Percentiles rank a stretch among this genome's conserved stretches.
Evolutionary conservation across 2,329 filamentous ascomycete species (phyloP).

Genomic region (Amauroascus verrucosus): DNA sequence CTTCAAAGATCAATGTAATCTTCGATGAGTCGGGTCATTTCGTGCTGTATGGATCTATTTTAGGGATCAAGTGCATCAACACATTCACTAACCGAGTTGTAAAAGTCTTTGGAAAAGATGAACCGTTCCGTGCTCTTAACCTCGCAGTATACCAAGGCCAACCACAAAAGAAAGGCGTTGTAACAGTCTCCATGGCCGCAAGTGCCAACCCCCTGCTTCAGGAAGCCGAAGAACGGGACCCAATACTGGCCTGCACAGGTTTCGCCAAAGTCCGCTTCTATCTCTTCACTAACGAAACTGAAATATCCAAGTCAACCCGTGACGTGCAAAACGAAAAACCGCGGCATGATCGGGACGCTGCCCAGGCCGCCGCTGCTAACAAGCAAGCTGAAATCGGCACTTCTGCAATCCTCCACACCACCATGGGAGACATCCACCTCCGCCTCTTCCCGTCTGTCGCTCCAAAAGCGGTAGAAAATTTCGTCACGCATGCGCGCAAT

Average conservation of each 20-base stretch:
- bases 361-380: conserved; percentile 40
- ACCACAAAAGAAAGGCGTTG: conserved; percentile 83
- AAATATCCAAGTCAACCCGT: conserved; percentile 69
- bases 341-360: conserved; percentile 47
- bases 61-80: conserved; percentile 91
- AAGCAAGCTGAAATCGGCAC: conserved; percentile 64
- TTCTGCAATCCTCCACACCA: conserved; percentile 80
- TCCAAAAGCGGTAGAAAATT: conserved; percentile 93
- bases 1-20: conserved; percentile 68
- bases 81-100: conserved; percentile 88
- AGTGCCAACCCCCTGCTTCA: conserved; percentile 86
- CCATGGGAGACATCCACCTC: conserved; percentile 84
- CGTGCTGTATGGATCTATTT: conserved; percentile 82
- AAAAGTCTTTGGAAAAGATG: conserved; percentile 81
- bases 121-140: conserved; percentile 73
- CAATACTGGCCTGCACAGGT: conserved; percentile 75
- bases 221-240: conserved; percentile 82
- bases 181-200: conserved; percentile 94
- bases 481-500: conserved; percentile 77
- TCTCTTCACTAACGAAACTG: conserved; percentile 89
- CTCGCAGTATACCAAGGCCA: conserved; percentile 87
- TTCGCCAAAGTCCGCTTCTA: conserved; percentile 88
- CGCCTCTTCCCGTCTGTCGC: conserved; percentile 87
- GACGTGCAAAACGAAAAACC: conserved; percentile 96
- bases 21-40: conserved; percentile 97